phyloP scores from a whole-genome alignment of 352 stramenopile species.

The Phytophthora hibernalis region DNA sequence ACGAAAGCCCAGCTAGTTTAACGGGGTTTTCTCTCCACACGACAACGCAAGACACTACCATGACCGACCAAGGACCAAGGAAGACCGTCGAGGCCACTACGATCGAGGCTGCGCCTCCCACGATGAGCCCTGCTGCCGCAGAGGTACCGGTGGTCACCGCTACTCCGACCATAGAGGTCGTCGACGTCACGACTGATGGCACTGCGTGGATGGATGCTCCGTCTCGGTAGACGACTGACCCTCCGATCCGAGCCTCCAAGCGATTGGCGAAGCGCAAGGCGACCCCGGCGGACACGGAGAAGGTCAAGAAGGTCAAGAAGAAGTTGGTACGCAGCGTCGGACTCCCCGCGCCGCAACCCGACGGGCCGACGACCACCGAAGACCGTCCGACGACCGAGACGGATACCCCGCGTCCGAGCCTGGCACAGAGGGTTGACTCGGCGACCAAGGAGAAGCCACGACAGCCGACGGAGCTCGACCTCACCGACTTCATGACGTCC shows the following conservation, averaged over 20 bases:
- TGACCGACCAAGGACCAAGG: neutral
- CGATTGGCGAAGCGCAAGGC: too few species aligned
- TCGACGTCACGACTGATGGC: too few species aligned
- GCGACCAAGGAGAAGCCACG: neutral
- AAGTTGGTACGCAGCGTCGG: too few species aligned
- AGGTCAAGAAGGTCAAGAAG: too few species aligned
- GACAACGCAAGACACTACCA: neutral
- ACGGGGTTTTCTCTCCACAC: neutral
- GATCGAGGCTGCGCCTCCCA: neutral
- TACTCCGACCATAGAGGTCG: too few species aligned
- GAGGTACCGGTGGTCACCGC: neutral
- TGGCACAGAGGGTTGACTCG: neutral
- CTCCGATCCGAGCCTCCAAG: too few species aligned
- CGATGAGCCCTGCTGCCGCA: neutral
- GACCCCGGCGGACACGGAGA: too few species aligned
- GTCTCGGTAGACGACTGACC: too few species aligned
- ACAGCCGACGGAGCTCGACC: neutral
- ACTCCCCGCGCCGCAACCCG: too few species aligned
- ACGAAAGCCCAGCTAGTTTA: neutral
- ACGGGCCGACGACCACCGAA: too few species aligned
- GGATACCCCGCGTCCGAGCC: neutral
- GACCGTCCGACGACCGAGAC: too few species aligned
- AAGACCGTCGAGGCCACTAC: neutral
- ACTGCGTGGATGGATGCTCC: too few species aligned
- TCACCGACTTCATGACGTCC: constrained; percentile 17